Percentiles rank a stretch among this genome's conserved stretches.
phyloP scores from a whole-genome alignment of 139 green algal species.

The Tetradesmus obliquus region DNA sequence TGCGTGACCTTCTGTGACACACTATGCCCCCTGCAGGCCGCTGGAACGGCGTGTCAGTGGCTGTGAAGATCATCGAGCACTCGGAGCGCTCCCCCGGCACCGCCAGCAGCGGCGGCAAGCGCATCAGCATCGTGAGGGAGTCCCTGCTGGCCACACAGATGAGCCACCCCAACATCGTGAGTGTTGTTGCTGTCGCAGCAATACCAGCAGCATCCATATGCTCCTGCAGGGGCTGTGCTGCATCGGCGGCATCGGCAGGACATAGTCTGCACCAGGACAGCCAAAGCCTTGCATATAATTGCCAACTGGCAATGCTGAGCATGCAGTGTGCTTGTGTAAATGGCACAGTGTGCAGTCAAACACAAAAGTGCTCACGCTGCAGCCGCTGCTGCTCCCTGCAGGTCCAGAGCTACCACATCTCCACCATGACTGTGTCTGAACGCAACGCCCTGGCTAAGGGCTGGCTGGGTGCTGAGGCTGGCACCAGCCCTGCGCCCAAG shows the following conservation, averaged over 20 bases:
- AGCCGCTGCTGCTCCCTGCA: neutral
- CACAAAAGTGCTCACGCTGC: no score
- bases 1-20: neutral
- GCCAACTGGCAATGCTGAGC: no score
- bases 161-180: conserved; percentile 36
- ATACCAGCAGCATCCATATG: neutral
- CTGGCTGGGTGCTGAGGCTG: neutral
- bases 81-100: neutral
- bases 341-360: no score
- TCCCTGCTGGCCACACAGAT: conserved; percentile 33
- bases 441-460: conserved; percentile 14
- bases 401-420: conserved; percentile 45
- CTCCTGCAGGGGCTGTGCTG: neutral
- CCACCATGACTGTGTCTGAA: conserved; percentile 32
- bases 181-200: neutral
- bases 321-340: no score
- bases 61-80: conserved; percentile 49
- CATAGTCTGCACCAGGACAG: no score
- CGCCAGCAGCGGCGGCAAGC: conserved; percentile 2
- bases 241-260: no score
- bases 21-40: conserved; percentile 22
- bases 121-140: conserved; percentile 20
- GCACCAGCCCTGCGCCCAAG: neutral
- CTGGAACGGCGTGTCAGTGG: conserved; percentile 35
- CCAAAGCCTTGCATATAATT: no score